Evolutionary conservation across 2,329 filamentous ascomycete species (phyloP), one percentile per base, ranked within the genome.

Genomic region (Monosporascus ibericus): DNA sequence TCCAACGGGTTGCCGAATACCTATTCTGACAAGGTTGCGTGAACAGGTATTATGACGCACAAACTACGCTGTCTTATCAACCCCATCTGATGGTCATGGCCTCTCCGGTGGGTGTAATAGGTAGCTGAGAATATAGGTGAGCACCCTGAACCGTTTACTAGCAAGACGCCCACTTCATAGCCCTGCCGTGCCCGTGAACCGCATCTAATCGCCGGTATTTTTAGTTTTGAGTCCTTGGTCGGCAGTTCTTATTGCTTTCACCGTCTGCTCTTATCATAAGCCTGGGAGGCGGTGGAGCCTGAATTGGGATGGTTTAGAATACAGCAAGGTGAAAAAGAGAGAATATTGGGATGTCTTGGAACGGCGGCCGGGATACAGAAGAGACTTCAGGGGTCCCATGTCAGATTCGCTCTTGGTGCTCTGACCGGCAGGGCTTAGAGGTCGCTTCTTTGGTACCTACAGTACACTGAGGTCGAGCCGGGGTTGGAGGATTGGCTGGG

Each of bases 301-400:
- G 55, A 62, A 62, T 61, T 62, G 61, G 61, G 59, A 55, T 59
- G 60, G 51, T 52, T 59, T 39, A 44, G 24, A 36, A 51, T 36
- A 46, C 34, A 34, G 42, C n/a, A 25, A 46, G 30, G 47, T 37
- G 48, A 40, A 47, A 34, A 25, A 20, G n/a, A 51, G 34, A 36
- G 47, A 49, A 14, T 11, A 38, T 39, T 48, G 39, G 39, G 44
- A 37, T 51, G 30, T 51, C 22, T 65, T 62, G 62, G 61, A 52
- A 58, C 53, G 44, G 60, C 60, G 58, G 60, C 63, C 63, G 65
- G 64, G 65, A 65, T 68, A 57, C 65, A 68, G 61, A 52, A 52
- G 59, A 54, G 48, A 17, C 48, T 52, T 48, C 62, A 60, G 56
- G 63, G 65, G 56, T 47, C 53, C 63, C 62, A 59, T 63, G 61